Evolutionary conservation across 306 rosid species (phyloP).

Genomic region (Datisca glomerata): DNA sequence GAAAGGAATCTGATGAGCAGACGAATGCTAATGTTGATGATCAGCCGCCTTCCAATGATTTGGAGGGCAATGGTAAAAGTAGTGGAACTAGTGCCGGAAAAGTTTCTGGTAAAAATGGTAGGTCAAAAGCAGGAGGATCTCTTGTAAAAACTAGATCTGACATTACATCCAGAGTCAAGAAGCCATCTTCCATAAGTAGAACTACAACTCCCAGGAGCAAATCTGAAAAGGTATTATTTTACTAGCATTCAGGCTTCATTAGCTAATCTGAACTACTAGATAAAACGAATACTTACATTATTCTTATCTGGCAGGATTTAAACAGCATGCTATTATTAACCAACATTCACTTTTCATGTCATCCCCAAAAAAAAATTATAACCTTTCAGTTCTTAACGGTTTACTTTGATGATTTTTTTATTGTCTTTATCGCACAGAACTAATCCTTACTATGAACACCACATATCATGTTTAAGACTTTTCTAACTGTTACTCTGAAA

Average conservation of each 20-base stretch:
- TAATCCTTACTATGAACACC: too few species aligned
- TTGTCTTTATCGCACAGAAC: too few species aligned
- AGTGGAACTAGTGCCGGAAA: constrained; percentile 32
- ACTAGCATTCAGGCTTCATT: constrained; percentile 11
- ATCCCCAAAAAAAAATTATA: too few species aligned
- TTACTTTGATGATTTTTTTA: too few species aligned
- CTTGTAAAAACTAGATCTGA: constrained; percentile 48
- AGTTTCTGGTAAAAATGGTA: constrained; percentile 44
- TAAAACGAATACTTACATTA: too few species aligned
- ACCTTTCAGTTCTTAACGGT: too few species aligned
- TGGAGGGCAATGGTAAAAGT: constrained; percentile 21
- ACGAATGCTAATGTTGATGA: constrained; percentile 15
- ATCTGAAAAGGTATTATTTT: constrained; percentile 44
- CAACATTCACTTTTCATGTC: too few species aligned
- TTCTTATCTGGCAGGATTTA: too few species aligned
- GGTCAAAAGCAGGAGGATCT: constrained; percentile 51
- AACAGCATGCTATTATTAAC: too few species aligned
- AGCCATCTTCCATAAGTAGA: constrained; percentile 44
- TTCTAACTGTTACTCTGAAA: too few species aligned
- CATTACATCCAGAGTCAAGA: constrained; percentile 38
- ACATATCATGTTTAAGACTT: too few species aligned
- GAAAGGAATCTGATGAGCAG: constrained; percentile 23
- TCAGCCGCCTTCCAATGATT: constrained; percentile 16
- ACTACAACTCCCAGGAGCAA: constrained; percentile 40
- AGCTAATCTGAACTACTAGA: too few species aligned